Evolutionary conservation across 495 filamentous ascomycete genomes (phyloP), one percentile per base, ranked within the genome.

Genomic region (Rhizodiscina lignyota): DNA sequence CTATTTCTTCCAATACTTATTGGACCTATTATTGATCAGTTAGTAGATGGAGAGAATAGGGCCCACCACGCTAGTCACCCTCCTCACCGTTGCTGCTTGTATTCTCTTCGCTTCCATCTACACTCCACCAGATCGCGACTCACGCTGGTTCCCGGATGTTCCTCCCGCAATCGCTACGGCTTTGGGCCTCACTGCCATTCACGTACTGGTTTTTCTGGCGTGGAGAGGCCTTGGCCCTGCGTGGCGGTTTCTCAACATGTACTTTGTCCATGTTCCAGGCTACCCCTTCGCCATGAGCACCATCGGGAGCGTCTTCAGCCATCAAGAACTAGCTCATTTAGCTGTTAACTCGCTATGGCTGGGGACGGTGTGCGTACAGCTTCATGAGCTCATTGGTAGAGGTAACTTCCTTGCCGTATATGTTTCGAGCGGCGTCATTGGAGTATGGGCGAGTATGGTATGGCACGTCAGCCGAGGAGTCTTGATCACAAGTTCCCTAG

Each of bases 111-210:
- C 73, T 12, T 42, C 59, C 20, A 60, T 63, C 36, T 92, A 91
- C 48, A 62, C 58, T 27, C 68, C 80, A 15, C 77, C 81, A 0
- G 52, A 54, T 20, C 57, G 53, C 15, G 54, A 62, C 4, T 58
- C 64, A 17, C 66, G 85, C 34, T 43, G 87, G 31, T 85, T 67
- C 50, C 81, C 83, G 0, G 71, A 78, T 43, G 56, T 82, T 2
- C 79, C 84, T 1, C 80, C 80, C 1, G 72, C 87, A 2, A 72
- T 77, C 2, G 83, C 86, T 19, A 94, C 91, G 6, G 18, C 17
- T 5, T 10, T 69, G 31, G 60, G 59, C 11, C 61, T 94, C 35
- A 67, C 87, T 21, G 64, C 60, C 15, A 47, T 64, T 22, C 93
- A 94, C 47, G 22, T 74, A 10, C 45, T 58, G 3, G 55, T 86